Percentiles rank a stretch among this genome's conserved stretches.
These are phyloP conservation scores for Clonostachys rhizophaga DNA, from an alignment of 2,329 filamentous ascomycete genomes.

Conservation along the genomic window DNA sequence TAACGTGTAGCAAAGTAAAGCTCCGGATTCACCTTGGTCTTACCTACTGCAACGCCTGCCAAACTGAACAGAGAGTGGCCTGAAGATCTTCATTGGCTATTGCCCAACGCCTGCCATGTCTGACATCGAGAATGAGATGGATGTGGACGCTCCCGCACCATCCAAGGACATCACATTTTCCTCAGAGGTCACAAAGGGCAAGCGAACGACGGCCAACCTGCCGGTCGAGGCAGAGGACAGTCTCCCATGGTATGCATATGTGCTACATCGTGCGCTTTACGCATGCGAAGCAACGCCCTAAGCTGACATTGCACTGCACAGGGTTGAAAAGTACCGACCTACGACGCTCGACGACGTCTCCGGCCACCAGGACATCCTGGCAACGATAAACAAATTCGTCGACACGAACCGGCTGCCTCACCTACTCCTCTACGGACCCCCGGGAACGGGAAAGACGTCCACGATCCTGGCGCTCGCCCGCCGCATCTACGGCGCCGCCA, in stretches of 20 bases:
- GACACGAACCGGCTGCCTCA: conserved; percentile 92
- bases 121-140: conserved; percentile 58
- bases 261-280: neutral
- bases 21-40: neutral
- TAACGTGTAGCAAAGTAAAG: neutral
- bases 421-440: conserved; percentile 92
- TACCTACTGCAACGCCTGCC: neutral
- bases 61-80: too few relatives aligned
- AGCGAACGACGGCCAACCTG: conserved; percentile 86
- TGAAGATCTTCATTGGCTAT: too few relatives aligned
- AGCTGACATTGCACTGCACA: conserved; percentile 21
- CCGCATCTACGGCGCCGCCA: conserved; percentile 85
- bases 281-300: neutral
- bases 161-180: conserved; percentile 60
- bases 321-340: conserved; percentile 97
- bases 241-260: conserved; percentile 69
- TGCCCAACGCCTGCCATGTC: conserved; percentile 36
- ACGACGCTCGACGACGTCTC: conserved; percentile 87
- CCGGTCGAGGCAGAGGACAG: conserved; percentile 92
- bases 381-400: conserved; percentile 97
- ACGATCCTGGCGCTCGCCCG: conserved; percentile 91
- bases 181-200: conserved; percentile 77
- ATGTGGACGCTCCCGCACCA: conserved; percentile 44
- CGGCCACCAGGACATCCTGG: conserved; percentile 93
- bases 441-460: conserved; percentile 95